Conservation (phyloP, 148 eudicot genomes). For the Amaranthus hypochondriacus region DNA sequence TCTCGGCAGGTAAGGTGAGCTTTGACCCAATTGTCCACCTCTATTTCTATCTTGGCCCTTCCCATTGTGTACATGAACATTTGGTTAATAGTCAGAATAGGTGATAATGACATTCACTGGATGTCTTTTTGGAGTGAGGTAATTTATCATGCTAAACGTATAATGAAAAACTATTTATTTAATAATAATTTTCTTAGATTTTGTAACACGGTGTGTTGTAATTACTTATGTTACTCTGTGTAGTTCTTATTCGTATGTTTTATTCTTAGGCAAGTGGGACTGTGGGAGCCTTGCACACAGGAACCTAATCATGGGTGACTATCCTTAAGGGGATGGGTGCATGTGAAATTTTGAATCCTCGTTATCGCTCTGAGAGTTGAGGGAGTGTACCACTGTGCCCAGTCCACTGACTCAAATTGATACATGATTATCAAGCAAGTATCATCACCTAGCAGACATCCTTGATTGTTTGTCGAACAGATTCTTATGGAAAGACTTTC, state of each 20-base stretch:
- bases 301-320: not conserved
- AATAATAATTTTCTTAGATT: no score
- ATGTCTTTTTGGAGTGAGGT: not conserved
- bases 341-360: not conserved
- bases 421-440: not conserved
- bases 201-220: no score
- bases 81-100: no score
- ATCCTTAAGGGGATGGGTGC: not conserved
- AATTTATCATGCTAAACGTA: not conserved
- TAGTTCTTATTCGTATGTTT: not conserved
- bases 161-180: not conserved
- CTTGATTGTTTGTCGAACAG: not conserved
- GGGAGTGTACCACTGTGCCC: not conserved
- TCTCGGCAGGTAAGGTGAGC: no score
- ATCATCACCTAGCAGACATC: no score
- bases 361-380: not conserved
- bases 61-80: no score
- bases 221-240: not conserved
- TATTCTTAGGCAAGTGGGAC: not conserved
- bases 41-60: no score
- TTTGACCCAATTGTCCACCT: no score
- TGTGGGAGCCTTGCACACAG: not conserved
- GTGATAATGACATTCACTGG: no score
- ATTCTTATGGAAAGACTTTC: not conserved
- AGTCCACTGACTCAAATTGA: not conserved